Conservation (phyloP, 2,329 filamentous ascomycete genomes). For the Cladosporium austrohemisphaericum region DNA sequence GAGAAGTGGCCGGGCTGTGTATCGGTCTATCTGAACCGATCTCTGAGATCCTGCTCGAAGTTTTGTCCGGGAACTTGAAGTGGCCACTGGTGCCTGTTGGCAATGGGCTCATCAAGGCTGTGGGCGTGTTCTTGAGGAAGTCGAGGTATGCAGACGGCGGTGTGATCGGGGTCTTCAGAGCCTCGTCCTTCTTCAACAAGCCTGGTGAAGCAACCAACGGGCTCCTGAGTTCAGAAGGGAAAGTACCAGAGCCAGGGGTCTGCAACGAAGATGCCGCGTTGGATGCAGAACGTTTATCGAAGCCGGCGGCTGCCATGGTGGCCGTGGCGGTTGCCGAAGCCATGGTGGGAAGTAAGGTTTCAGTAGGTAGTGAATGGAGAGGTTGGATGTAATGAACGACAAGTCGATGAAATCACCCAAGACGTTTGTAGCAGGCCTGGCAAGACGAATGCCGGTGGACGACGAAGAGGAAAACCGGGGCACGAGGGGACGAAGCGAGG, state of each 20-base stretch:
- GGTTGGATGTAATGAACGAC: conserved; percentile 1
- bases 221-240: conserved; percentile 55
- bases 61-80: conserved; percentile 46
- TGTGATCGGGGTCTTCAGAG: conserved; percentile 78
- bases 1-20: conserved; percentile 29
- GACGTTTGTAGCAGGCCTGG: too few relatives aligned
- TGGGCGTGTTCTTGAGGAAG: conserved; percentile 79
- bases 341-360: conserved; percentile 2
- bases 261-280: conserved; percentile 35
- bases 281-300: conserved; percentile 39
- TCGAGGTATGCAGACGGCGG: conserved; percentile 87
- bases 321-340: conserved; percentile 24
- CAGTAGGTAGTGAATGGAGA: neutral
- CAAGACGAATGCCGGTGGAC: conserved; percentile 9
- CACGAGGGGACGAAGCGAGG: conserved; percentile 8
- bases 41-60: conserved; percentile 26
- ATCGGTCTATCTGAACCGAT: conserved; percentile 33
- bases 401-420: conserved; percentile 6
- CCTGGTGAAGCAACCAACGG: conserved; percentile 61
- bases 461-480: conserved; percentile 9
- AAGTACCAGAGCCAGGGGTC: conserved; percentile 59
- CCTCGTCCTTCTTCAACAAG: conserved; percentile 65
- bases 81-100: conserved; percentile 54
- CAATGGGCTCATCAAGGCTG: conserved; percentile 65
- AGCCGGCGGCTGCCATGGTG: conserved; percentile 33